These are phyloP conservation scores for Penicillium frequentans DNA, from an alignment of 2,329 filamentous ascomycete genomes.

Conservation along the genomic window DNA sequence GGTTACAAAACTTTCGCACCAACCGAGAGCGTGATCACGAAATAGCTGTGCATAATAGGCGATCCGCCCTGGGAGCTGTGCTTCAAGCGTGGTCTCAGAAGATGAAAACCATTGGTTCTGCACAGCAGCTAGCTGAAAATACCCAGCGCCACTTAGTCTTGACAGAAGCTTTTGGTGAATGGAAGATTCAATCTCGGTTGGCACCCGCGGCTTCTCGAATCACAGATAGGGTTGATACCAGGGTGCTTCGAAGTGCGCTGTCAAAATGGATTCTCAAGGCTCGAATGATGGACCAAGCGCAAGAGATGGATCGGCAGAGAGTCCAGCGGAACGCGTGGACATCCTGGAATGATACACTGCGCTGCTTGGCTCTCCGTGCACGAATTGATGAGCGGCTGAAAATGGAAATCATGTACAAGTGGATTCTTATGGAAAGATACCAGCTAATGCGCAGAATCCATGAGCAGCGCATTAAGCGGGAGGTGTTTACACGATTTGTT, in stretches of 20 bases:
- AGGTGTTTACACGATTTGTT: slow-evolving; percentile 41
- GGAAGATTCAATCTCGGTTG: slow-evolving; percentile 44
- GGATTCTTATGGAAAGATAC: slow-evolving; percentile 55
- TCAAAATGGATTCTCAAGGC: slow-evolving; percentile 51
- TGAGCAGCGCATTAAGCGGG: slow-evolving; percentile 41
- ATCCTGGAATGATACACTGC: slow-evolving; percentile 62
- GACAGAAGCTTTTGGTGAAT: slow-evolving; percentile 42
- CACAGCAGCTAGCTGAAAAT: slow-evolving; percentile 31
- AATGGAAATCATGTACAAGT: slow-evolving; percentile 59
- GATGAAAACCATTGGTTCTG: slow-evolving; percentile 26
- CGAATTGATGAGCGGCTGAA: slow-evolving; percentile 58
- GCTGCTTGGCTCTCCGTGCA: slow-evolving; percentile 52
- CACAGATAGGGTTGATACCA: slow-evolving; percentile 44
- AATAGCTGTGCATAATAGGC: slow-evolving; percentile 34
- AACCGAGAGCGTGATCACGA: slow-evolving; percentile 42
- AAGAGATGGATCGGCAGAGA: slow-evolving; percentile 51
- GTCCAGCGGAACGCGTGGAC: slow-evolving; percentile 60
- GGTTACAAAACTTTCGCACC: slow-evolving; percentile 41
- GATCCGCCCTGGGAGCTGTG: slow-evolving; percentile 25
- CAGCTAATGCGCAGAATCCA: slow-evolving; percentile 41
- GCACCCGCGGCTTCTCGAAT: slow-evolving; percentile 44
- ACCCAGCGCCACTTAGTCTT: slow-evolving; percentile 34
- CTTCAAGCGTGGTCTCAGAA: slow-evolving; percentile 38
- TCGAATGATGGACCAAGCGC: slow-evolving; percentile 49
- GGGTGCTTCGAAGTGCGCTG: slow-evolving; percentile 49